Evolutionary conservation across 2,329 filamentous ascomycete species (phyloP).

Genomic region (Clathrospora elynae): DNA sequence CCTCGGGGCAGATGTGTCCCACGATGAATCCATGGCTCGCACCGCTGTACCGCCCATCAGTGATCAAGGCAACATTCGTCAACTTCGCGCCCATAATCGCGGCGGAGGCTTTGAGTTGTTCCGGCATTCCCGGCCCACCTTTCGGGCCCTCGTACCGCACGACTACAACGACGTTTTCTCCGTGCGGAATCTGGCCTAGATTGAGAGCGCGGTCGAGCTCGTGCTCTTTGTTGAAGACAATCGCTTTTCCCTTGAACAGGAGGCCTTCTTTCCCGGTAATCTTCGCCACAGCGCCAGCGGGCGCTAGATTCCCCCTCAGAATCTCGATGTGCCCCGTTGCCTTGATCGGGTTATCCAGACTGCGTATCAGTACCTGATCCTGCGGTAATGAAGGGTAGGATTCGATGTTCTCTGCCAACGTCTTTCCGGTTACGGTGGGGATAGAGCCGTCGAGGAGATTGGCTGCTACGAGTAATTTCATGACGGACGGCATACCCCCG

Average conservation of each 20-base stretch:
- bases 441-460: constrained; percentile 77
- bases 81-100: constrained; percentile 92
- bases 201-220: constrained; percentile 77
- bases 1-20: constrained; percentile 90
- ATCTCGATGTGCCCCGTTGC: constrained; percentile 85
- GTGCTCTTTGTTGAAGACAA: constrained; percentile 85
- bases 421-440: constrained; percentile 82
- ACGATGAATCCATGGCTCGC: constrained; percentile 93
- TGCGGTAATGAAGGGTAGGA: constrained; percentile 77
- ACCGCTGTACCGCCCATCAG: constrained; percentile 87
- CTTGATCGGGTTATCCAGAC: constrained; percentile 84
- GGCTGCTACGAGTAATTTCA: constrained; percentile 81
- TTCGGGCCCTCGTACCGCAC: constrained; percentile 94
- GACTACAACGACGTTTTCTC: constrained; percentile 84
- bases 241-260: constrained; percentile 76
- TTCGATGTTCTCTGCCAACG: constrained; percentile 79
- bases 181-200: constrained; percentile 69
- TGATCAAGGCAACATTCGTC: constrained; percentile 86
- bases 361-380: constrained; percentile 81
- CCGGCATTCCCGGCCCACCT: constrained; percentile 94
- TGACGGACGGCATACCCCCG: constrained; percentile 81
- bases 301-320: constrained; percentile 83
- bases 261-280: constrained; percentile 95
- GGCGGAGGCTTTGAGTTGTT: constrained; percentile 85
- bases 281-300: constrained; percentile 88